Evolutionary conservation across 1,139 yeast species (phyloP).

Genomic region (Hemisphaericaspora lyxosophila): DNA sequence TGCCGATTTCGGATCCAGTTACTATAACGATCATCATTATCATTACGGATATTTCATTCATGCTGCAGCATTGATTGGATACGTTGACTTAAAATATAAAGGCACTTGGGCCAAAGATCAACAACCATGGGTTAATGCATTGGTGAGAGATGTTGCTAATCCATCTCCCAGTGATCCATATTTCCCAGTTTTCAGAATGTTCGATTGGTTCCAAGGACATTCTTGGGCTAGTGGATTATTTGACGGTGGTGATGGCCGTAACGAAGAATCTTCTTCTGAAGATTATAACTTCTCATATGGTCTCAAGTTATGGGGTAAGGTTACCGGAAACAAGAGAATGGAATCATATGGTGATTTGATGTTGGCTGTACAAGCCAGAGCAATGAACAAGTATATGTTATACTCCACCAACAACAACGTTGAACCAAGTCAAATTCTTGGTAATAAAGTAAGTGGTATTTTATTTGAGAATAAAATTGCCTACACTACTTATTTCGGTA

Average conservation of each 20-base stretch:
- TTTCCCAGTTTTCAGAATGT: slow-evolving; percentile 75
- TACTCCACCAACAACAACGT: slow-evolving; percentile 55
- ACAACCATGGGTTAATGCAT: slow-evolving; percentile 39
- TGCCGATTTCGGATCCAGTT: slow-evolving; percentile 56
- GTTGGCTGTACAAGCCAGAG: slow-evolving; percentile 60
- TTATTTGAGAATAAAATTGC: slow-evolving; percentile 83
- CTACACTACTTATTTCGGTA: slow-evolving; percentile 63
- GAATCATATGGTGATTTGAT: slow-evolving; percentile 71
- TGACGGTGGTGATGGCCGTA: slow-evolving; percentile 69
- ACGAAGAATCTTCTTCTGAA: slow-evolving; percentile 78
- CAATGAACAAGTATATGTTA: slow-evolving; percentile 62
- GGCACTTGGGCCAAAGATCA: slow-evolving; percentile 64
- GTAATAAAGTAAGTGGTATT: slow-evolving; percentile 72
- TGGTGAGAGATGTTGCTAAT: slow-evolving; percentile 75
- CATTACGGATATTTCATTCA: slow-evolving; percentile 77
- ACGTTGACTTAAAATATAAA: slow-evolving; percentile 53
- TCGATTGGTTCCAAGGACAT: slow-evolving; percentile 80
- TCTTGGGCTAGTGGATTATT: slow-evolving; percentile 82
- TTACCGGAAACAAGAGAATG: slow-evolving; percentile 65
- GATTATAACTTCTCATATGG: slow-evolving; percentile 82
- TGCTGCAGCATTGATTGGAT: slow-evolving; percentile 73
- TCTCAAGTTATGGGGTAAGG: slow-evolving; percentile 77
- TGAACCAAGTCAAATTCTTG: slow-evolving; percentile 55
- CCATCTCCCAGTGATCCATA: slow-evolving; percentile 57
- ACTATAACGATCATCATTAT: slow-evolving; percentile 78